phyloP scores from a whole-genome alignment of 306 rosid genomes.

The Quercus rubra region DNA sequence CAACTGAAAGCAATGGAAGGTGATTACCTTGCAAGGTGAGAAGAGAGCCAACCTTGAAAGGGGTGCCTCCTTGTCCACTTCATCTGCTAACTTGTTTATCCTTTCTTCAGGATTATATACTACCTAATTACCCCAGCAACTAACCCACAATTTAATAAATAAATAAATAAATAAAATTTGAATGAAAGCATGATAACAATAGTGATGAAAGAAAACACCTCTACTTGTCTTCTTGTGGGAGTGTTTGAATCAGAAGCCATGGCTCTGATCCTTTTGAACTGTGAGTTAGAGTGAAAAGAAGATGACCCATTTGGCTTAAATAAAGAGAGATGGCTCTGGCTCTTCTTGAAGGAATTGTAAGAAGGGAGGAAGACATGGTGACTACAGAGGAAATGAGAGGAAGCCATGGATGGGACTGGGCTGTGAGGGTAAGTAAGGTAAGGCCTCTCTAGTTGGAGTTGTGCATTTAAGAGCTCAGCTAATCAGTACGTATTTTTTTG shows the following conservation, averaged over 20 bases:
- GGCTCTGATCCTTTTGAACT: constrained; percentile 34
- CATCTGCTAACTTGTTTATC: constrained; percentile 77
- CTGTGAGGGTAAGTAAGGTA: background rate
- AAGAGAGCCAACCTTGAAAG: constrained; percentile 86
- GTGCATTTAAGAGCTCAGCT: background rate
- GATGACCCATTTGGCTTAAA: constrained; percentile 40
- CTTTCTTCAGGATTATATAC: constrained; percentile 77
- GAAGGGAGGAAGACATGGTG: constrained; percentile 40
- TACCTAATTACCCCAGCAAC: constrained; percentile 51
- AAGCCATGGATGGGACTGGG: constrained; percentile 49
- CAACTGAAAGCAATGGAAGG: constrained; percentile 10
- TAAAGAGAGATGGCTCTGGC: constrained; percentile 15
- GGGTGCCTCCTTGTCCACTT: constrained; percentile 62
- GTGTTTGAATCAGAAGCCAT: constrained; percentile 52
- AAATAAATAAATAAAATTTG: constrained; percentile 8
- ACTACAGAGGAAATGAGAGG: constrained; percentile 50
- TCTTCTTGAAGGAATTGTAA: constrained; percentile 27
- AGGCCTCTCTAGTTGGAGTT: constrained; percentile 3
- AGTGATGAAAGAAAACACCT: constrained; percentile 41
- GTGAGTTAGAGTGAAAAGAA: constrained; percentile 34
- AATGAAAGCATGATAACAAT: constrained; percentile 5
- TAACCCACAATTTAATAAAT: background rate
- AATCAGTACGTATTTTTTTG: background rate
- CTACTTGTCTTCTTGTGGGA: constrained; percentile 52
- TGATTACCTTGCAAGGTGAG: constrained; percentile 93